These are phyloP conservation scores for Tolypocladium sp. DNA, from an alignment of 2,329 filamentous ascomycete genomes.

Conservation along the genomic window DNA sequence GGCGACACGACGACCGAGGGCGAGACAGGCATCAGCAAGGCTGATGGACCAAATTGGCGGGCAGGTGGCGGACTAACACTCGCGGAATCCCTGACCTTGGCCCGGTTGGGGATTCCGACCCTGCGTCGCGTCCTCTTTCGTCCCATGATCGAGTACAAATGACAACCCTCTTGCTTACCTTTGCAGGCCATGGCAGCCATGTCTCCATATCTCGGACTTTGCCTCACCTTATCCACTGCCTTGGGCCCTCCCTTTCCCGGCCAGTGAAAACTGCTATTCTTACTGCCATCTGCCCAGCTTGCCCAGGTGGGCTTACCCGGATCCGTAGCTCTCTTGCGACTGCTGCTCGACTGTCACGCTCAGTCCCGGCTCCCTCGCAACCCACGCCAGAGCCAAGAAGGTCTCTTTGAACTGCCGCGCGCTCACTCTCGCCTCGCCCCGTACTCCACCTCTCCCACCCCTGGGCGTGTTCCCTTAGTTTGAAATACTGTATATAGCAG, in stretches of 20 bases:
- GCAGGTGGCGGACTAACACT: not conserved
- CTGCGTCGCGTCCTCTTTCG: not conserved
- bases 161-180: not conserved
- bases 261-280: not conserved
- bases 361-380: not conserved
- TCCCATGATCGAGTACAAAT: not conserved
- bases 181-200: not conserved
- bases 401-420: not conserved
- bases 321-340: not conserved
- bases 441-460: not conserved
- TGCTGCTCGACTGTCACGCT: not conserved
- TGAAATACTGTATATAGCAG: not conserved
- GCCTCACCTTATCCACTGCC: not conserved
- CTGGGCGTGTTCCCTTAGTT: not conserved
- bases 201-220: not conserved
- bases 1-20: not conserved
- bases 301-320: not conserved
- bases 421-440: not conserved
- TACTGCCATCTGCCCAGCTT: not conserved
- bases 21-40: not conserved
- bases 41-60: not conserved
- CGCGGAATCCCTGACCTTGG: not conserved
- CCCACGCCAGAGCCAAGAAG: not conserved
- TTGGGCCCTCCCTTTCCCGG: not conserved
- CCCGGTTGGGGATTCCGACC: not conserved